Conservation (phyloP, 768 basidiomycete species). For the Tulasnella sp. region DNA sequence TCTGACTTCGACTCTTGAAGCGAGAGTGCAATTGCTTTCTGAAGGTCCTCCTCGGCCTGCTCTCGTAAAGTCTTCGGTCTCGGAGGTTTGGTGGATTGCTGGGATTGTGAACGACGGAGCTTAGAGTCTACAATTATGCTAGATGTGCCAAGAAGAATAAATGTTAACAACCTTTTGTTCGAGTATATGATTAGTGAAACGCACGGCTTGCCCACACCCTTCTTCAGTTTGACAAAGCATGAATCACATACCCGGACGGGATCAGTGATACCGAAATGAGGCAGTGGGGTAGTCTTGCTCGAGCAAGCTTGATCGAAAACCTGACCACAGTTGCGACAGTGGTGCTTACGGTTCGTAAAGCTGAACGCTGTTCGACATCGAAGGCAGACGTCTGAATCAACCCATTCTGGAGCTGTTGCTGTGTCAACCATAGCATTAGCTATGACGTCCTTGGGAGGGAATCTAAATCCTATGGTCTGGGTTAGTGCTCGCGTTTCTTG, state of each 20-base stretch:
- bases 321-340: conserved; percentile 95
- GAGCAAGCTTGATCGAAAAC: conserved; percentile 95
- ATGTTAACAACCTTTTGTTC: too few relatives aligned
- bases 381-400: conserved; percentile 89
- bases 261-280: conserved; percentile 87
- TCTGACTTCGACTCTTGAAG: conserved; percentile 58
- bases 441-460: conserved; percentile 69
- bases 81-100: conserved; percentile 41
- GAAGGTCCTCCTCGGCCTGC: conserved; percentile 74
- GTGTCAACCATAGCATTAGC: conserved; percentile 82
- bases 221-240: conserved; percentile 68
- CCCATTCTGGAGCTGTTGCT: conserved; percentile 90
- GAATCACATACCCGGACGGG: conserved; percentile 90
- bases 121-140: conserved; percentile 22
- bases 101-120: conserved; percentile 40
- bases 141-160: background rate
- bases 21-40: conserved; percentile 86
- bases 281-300: conserved; percentile 69
- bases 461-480: conserved; percentile 51
- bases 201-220: conserved; percentile 35
- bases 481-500: background rate
- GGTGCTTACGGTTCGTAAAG: conserved; percentile 95
- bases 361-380: conserved; percentile 84
- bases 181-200: background rate
- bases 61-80: conserved; percentile 47